phyloP scores from a whole-genome alignment of 805 yeast genomes.

The Nakazawaea holstii region DNA sequence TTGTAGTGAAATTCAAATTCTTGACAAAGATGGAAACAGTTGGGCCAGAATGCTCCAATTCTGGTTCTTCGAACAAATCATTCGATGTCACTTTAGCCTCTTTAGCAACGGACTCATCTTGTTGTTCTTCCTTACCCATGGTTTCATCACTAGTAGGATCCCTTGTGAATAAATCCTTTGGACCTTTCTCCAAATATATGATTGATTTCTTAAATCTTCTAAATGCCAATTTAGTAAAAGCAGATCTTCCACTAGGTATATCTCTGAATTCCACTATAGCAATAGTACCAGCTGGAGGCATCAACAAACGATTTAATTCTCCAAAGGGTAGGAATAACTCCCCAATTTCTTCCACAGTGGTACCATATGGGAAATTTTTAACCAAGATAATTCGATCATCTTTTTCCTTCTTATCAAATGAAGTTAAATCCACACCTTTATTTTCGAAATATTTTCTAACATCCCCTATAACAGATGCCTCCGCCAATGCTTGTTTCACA shows the following conservation, averaged over 20 bases:
- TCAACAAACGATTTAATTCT: conserved; percentile 67
- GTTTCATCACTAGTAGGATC: conserved; percentile 40
- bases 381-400: conserved; percentile 79
- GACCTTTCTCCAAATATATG: conserved; percentile 90
- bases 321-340: conserved; percentile 82
- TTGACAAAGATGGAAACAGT: conserved; percentile 88
- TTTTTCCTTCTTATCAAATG: conserved; percentile 60
- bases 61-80: conserved; percentile 34
- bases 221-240: conserved; percentile 82
- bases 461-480: conserved; percentile 90
- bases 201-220: conserved; percentile 85
- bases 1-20: conserved; percentile 84
- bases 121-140: conserved; percentile 22
- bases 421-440: conserved; percentile 78
- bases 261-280: conserved; percentile 90
- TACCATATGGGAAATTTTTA: conserved; percentile 88
- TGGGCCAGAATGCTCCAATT: conserved; percentile 50
- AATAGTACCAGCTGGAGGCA: conserved; percentile 97
- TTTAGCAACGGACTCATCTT: conserved; percentile 26
- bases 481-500: conserved; percentile 95
- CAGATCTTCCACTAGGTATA: conserved; percentile 78
- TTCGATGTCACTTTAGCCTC: conserved; percentile 40
- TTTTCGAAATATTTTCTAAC: conserved; percentile 82
- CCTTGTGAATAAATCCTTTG: conserved; percentile 67
- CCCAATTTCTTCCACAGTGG: conserved; percentile 72